Evolutionary conservation across 495 filamentous ascomycete species (phyloP).

Genomic region (Letharia lupina): DNA sequence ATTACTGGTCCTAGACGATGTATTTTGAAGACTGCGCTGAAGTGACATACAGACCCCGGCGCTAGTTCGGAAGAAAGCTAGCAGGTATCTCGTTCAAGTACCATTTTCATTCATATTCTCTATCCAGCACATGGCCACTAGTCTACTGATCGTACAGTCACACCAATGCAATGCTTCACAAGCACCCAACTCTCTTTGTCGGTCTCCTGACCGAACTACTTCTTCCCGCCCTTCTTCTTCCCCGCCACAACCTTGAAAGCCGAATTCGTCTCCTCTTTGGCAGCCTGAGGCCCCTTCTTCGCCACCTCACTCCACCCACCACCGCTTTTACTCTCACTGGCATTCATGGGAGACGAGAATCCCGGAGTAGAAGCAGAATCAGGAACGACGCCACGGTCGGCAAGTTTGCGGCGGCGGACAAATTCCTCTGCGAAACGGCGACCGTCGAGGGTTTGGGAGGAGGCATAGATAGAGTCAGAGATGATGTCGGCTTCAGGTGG

Average conservation of each 20-base stretch:
- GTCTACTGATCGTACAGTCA: neutral
- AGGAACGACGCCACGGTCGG: conserved; percentile 74
- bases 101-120: neutral
- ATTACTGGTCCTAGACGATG: too few relatives aligned
- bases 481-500: conserved; percentile 73
- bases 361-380: conserved; percentile 40
- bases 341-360: conserved; percentile 34
- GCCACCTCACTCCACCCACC: conserved; percentile 97
- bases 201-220: conserved; percentile 31
- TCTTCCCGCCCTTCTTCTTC: conserved; percentile 82
- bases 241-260: conserved; percentile 83
- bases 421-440: conserved; percentile 93
- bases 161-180: neutral
- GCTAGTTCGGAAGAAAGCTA: neutral
- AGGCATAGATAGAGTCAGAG: conserved; percentile 77
- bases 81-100: neutral
- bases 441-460: conserved; percentile 78
- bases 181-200: neutral
- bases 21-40: too few relatives aligned
- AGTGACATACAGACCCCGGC: neutral
- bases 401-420: conserved; percentile 81
- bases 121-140: neutral
- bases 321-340: conserved; percentile 35
- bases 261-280: conserved; percentile 46
- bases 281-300: conserved; percentile 65